phyloP scores from a whole-genome alignment of 805 yeast genomes.

The Lipomyces chichibuensis region DNA sequence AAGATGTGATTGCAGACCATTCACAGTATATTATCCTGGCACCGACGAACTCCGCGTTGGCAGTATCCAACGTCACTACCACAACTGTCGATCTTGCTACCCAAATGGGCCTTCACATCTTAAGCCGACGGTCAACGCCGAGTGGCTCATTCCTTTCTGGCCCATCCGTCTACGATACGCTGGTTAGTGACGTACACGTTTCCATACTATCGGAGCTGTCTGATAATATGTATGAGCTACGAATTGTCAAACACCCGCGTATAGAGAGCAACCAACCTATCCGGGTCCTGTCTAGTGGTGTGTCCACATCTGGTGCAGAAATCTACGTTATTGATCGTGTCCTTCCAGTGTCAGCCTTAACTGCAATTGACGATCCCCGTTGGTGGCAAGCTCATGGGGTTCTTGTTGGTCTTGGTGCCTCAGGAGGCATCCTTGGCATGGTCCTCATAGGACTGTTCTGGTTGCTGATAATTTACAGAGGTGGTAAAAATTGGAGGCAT shows the following conservation, averaged over 20 bases:
- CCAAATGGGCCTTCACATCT: constrained; percentile 25
- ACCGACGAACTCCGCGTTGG: constrained; percentile 19
- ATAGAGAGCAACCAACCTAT: constrained; percentile 7
- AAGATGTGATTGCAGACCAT: constrained; percentile 16
- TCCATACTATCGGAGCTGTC: not conserved
- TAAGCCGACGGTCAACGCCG: constrained; percentile 15
- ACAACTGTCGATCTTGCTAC: constrained; percentile 19
- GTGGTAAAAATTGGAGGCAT: constrained; percentile 14
- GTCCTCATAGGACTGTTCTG: constrained; percentile 16
- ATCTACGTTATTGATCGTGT: constrained; percentile 28
- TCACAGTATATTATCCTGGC: constrained; percentile 27
- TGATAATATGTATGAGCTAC: constrained; percentile 9
- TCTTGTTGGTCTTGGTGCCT: constrained; percentile 26
- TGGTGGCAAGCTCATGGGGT: constrained; percentile 31
- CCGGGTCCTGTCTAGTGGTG: constrained; percentile 24
- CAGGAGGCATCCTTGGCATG: constrained; percentile 20
- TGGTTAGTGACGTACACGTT: constrained; percentile 22
- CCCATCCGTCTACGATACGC: constrained; percentile 15
- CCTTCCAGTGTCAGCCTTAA: constrained; percentile 12
- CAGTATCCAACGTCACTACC: constrained; percentile 13
- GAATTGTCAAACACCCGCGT: not conserved
- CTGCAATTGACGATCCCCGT: not conserved
- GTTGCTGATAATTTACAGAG: constrained; percentile 23
- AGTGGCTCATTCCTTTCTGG: constrained; percentile 20
- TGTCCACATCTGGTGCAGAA: constrained; percentile 28